Evolutionary conservation across 495 filamentous ascomycete species (phyloP), one percentile per base, ranked within the genome.

Genomic region (Aspergillus haitiensis): DNA sequence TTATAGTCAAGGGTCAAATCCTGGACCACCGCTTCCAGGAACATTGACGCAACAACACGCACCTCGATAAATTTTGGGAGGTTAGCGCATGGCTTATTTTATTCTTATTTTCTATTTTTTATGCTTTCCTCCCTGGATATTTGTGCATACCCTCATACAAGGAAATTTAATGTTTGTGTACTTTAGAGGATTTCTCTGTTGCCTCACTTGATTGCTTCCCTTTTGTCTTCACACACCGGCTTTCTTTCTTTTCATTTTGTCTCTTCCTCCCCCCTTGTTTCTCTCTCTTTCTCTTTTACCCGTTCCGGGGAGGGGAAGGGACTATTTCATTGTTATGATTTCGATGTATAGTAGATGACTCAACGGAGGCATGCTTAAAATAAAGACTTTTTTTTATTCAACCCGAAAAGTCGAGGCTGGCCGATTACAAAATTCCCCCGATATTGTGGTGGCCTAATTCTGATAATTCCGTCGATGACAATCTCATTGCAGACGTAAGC

Each of bases 1-100:
- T 13, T 78, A 77, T 60, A 79, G 77, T 42, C 75, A 78, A 56
- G 70, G 75, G 9, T 73, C 72, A 6, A 63, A 65, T 56, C 56
- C 67, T 21, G 67, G 71, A 10, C 65, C 21, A 27, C 21, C 64
- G 15, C 52, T 70, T 34, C 69, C 71, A 6, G 70, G 71, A 0
- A 40, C 63, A 53, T 55, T 74, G 54, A 69, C 69, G 2, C 60
- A 66, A 18, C 70, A 72, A 18, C 71, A 75, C 39, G 68, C 67
- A 3, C 68, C 72, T 59, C 74, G 72, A 46, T 75, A 72, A 58
- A 51, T 13, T 39, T 7, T 8, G 5, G 15, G 27, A 39, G 32
- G 3, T 27, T 27, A 27, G 21, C 21, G 21, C 21, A 27, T 27
- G 21, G 1, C 21, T 27, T 27, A 27, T 27, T 27, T 27, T 27